phyloP scores from a whole-genome alignment of 257 asterid species.

The Primulina eburnea region DNA sequence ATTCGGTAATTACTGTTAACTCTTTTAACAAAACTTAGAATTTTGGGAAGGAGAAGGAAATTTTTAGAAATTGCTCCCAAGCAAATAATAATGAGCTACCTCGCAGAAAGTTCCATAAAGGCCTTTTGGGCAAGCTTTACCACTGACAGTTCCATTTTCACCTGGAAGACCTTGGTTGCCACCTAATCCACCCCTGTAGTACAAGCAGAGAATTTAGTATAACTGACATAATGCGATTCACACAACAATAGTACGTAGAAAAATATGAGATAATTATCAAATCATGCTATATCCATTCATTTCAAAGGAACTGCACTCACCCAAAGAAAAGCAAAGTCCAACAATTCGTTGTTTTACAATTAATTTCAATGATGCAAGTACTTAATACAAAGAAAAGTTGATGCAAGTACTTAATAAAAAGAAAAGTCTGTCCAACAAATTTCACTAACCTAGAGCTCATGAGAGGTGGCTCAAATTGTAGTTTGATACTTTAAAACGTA shows the following conservation, averaged over 20 bases:
- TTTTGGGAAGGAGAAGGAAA: background rate
- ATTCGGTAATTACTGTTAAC: conserved; percentile 3
- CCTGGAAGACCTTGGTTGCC: conserved; percentile 64
- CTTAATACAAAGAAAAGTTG: conserved; percentile 8
- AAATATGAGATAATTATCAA: background rate
- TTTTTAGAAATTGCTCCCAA: conserved; percentile 9
- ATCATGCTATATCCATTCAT: conserved; percentile 6
- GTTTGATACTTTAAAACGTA: background rate
- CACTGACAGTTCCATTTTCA: conserved; percentile 84
- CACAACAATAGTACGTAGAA: background rate
- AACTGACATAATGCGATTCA: conserved; percentile 8
- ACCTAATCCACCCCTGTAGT: conserved; percentile 82
- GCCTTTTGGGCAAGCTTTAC: conserved; percentile 94
- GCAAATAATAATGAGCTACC: conserved; percentile 41
- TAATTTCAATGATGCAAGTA: conserved; percentile 6
- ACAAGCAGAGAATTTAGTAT: conserved; percentile 26
- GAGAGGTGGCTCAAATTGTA: background rate
- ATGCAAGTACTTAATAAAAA: conserved; percentile 1
- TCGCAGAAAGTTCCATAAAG: conserved; percentile 87
- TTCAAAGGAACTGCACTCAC: background rate
- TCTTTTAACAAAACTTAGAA: background rate
- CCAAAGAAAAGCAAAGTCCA: background rate
- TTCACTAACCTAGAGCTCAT: background rate
- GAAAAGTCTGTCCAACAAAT: conserved; percentile 11
- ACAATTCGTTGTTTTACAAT: background rate